Evolutionary conservation across 345 rosid genomes (phyloP).

Genomic region (Anacardium occidentale): DNA sequence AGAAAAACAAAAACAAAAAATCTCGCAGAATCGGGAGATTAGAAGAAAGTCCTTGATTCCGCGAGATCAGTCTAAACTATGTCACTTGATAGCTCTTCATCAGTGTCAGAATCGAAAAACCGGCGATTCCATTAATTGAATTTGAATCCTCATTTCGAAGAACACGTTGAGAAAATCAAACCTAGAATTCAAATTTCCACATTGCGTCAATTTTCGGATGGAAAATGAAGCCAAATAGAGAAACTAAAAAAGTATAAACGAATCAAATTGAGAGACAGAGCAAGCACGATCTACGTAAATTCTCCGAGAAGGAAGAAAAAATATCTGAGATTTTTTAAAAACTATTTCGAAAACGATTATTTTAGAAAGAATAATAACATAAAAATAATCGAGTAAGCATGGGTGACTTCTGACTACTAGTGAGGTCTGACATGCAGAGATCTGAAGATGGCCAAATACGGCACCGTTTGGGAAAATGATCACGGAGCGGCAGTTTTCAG

Average conservation of each 20-base stretch:
- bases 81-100: conserved; percentile 26
- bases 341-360: too few relatives aligned
- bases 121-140: conserved; percentile 17
- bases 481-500: conserved; percentile 13
- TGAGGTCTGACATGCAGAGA: background rate
- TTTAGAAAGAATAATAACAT: too few relatives aligned
- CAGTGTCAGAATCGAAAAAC: conserved; percentile 19
- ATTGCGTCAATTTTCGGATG: background rate
- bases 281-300: conserved; percentile 1
- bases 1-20: background rate
- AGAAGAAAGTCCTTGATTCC: conserved; percentile 29
- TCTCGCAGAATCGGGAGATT: conserved; percentile 42
- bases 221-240: background rate
- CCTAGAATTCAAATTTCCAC: conserved; percentile 16
- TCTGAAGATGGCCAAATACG: conserved; percentile 13
- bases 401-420: too few relatives aligned
- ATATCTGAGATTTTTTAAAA: background rate
- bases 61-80: conserved; percentile 26
- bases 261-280: too few relatives aligned
- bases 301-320: background rate
- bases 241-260: background rate
- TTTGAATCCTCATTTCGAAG: conserved; percentile 21
- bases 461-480: conserved; percentile 22
- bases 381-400: too few relatives aligned
- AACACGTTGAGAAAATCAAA: background rate